Evolutionary conservation across 768 basidiomycete genomes (phyloP), one percentile per base, ranked within the genome.

Genomic region (Gautieria morchelliformis): DNA sequence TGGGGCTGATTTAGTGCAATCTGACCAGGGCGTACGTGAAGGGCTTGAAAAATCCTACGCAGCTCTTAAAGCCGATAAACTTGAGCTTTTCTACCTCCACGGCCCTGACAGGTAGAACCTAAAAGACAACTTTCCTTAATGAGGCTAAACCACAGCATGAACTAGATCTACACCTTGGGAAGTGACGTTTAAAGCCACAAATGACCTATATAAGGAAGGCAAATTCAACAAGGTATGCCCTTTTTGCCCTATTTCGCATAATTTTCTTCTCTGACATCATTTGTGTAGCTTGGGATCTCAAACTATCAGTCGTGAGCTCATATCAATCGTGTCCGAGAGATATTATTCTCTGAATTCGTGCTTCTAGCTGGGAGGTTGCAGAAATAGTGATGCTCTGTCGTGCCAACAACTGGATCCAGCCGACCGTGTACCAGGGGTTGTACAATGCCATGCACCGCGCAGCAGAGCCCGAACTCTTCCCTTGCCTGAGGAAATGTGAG

Each of bases 51-150:
- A 62, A 30, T 71, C 69, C n/a, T 61, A 75, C 71, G 78, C 65
- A 66, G 76, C 65, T 52, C 74, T 73, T 69, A 76, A 70, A 63
- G 71, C 77, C 4, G 73, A 83, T 20, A 64, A 59, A 19, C 53
- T 77, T 35, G 75, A 78, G 32, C 72, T 79, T 62, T 78, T 71
- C 67, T 81, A 76, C 64, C 68, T 80, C 10, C 80, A 81, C 60
- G 69, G 64, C 12, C 72, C 72, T 1, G 74, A 65, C 39, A 37
- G 56, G 27, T 51, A 19, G 49, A 48, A 15, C 15, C n/a, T 30
- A 11, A 20, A 46, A 15, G 1, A 5, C 45, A 12, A 79, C 61
- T 72, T 73, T 4, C 70, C 73, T 27, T 27, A 27, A 3, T 2
- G 57, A 48, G 22, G 3, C 59, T 63, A 19, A 20, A 14, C 9